Percentiles rank a stretch among this genome's conserved stretches.
phyloP scores from a whole-genome alignment of 169 alveolate species.

The Prorocentrum cordatum region DNA sequence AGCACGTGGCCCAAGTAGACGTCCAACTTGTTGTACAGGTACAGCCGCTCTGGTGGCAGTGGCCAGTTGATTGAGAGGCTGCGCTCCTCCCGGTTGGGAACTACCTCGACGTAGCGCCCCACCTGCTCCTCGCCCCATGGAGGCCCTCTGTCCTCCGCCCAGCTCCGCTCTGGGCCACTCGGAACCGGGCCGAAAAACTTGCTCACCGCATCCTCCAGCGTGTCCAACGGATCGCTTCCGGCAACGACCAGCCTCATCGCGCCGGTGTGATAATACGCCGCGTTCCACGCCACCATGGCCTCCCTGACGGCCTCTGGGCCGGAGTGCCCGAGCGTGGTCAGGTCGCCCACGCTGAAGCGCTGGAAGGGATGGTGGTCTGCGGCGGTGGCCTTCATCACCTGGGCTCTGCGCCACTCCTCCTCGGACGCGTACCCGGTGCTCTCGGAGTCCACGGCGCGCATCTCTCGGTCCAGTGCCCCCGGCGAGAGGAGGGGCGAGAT shows the following conservation, averaged over 20 bases:
- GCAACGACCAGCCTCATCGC: conserved; percentile 73
- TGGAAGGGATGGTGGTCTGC: not conserved
- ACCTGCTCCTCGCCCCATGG: not conserved
- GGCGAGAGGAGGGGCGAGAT: conserved; percentile 77
- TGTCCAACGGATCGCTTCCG: too few species aligned
- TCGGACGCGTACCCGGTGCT: conserved; percentile 74
- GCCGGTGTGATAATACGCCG: conserved; percentile 77
- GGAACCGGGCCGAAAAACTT: conserved; percentile 72
- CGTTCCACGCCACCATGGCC: conserved; percentile 72
- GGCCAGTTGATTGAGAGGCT: not conserved
- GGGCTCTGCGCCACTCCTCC: conserved; percentile 76
- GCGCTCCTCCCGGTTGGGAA: not conserved
- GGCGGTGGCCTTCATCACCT: conserved; percentile 38
- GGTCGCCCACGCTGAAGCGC: not conserved
- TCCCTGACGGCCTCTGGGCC: not conserved
- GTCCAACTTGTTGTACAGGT: conserved; percentile 4
- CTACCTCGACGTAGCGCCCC: not conserved
- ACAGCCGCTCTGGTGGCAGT: conserved; percentile 21
- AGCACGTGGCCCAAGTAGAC: conserved; percentile 55
- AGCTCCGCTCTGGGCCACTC: conserved; percentile 77
- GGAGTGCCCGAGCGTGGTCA: not conserved
- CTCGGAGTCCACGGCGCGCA: conserved; percentile 83
- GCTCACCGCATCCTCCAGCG: too few species aligned
- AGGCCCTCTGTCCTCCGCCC: conserved; percentile 76
- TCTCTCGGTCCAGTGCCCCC: conserved; percentile 78